These are phyloP conservation scores for Cryptosporidium canis DNA, from an alignment of 169 alveolate genomes.

Conservation along the genomic window DNA sequence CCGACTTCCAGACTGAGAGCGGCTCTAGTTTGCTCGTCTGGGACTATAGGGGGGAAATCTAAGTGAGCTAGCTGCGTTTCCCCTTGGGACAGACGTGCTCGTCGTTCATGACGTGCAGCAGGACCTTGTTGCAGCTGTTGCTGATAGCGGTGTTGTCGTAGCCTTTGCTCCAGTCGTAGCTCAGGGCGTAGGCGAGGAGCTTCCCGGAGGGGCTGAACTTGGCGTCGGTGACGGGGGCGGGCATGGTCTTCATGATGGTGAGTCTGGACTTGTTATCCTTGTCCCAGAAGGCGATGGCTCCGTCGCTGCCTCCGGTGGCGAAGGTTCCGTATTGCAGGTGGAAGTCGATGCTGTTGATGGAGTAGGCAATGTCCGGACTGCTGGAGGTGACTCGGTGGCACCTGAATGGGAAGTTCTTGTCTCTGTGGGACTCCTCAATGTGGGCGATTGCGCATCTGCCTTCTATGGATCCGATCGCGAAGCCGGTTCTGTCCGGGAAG, in stretches of 20 bases:
- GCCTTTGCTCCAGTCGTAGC: slow-evolving; percentile 87
- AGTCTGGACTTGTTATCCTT: slow-evolving; percentile 88
- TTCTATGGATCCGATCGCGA: slow-evolving; percentile 91
- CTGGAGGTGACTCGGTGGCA: slow-evolving; percentile 93
- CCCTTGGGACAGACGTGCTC: slow-evolving; percentile 70
- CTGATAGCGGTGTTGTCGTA: slow-evolving; percentile 73
- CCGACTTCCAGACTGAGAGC: too few species aligned
- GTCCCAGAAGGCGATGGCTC: slow-evolving; percentile 92
- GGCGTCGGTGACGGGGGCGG: slow-evolving; percentile 84
- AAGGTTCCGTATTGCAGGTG: slow-evolving; percentile 89
- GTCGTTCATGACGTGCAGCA: slow-evolving; percentile 59
- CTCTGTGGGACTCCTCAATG: slow-evolving; percentile 83
- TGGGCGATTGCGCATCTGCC: slow-evolving; percentile 93
- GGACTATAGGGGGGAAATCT: too few species aligned
- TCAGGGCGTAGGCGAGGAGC: slow-evolving; percentile 84
- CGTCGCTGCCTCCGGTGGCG: slow-evolving; percentile 94
- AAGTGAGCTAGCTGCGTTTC: slow-evolving; percentile 22
- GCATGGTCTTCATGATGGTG: slow-evolving; percentile 82
- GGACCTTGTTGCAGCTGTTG: slow-evolving; percentile 61
- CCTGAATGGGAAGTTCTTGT: slow-evolving; percentile 89
- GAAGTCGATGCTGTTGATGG: slow-evolving; percentile 90
- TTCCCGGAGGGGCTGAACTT: slow-evolving; percentile 83
- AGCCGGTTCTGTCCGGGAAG: slow-evolving; percentile 91
- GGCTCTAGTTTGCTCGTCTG: too few species aligned
- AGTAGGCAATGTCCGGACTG: slow-evolving; percentile 83